A percentile compares a stretch with the other conserved stretches of the same genome.
Conservation (phyloP, 1,284 basidiomycete species). For the Malassezia psittaci region DNA sequence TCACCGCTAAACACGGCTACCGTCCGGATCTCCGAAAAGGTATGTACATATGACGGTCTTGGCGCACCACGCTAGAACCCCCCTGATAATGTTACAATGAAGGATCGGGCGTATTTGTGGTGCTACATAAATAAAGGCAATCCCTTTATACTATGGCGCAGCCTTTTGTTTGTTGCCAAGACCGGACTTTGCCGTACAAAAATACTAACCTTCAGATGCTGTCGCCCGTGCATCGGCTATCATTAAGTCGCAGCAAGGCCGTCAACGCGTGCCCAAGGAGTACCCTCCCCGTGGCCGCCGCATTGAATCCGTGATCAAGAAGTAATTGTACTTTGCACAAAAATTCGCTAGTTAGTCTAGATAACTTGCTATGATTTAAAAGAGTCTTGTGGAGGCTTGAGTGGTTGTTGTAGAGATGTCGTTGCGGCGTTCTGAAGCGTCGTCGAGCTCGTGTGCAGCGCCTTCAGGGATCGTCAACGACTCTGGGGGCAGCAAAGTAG, state of each 20-base stretch:
- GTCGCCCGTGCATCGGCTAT: slow-evolving; percentile 41
- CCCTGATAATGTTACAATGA: slow-evolving; percentile 36
- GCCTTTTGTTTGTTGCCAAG: not conserved
- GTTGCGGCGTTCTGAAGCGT: not conserved
- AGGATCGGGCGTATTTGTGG: slow-evolving; percentile 46
- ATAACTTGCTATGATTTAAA: not conserved
- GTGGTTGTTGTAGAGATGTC: not conserved
- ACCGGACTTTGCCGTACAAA: slow-evolving; percentile 15
- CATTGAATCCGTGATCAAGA: slow-evolving; percentile 7
- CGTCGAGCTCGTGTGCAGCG: not conserved
- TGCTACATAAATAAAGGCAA: slow-evolving; percentile 31
- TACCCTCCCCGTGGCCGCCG: slow-evolving; percentile 11
- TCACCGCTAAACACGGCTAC: slow-evolving; percentile 44
- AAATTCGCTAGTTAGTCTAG: slow-evolving; percentile 7
- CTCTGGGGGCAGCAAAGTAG: not conserved
- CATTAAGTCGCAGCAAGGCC: slow-evolving; percentile 28
- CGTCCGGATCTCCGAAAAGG: slow-evolving; percentile 40
- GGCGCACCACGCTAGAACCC: slow-evolving; percentile 46
- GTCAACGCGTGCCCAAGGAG: slow-evolving; percentile 5
- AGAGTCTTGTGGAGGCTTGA: not conserved
- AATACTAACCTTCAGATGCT: slow-evolving; percentile 24
- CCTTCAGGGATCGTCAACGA: slow-evolving; percentile 15
- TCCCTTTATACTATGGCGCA: not conserved
- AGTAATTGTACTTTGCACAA: slow-evolving; percentile 6
- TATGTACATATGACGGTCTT: slow-evolving; percentile 23